Evolutionary conservation across 2,329 filamentous ascomycete species (phyloP), one percentile per base, ranked within the genome.

Genomic region (Lasiodiplodia gonubiensis): DNA sequence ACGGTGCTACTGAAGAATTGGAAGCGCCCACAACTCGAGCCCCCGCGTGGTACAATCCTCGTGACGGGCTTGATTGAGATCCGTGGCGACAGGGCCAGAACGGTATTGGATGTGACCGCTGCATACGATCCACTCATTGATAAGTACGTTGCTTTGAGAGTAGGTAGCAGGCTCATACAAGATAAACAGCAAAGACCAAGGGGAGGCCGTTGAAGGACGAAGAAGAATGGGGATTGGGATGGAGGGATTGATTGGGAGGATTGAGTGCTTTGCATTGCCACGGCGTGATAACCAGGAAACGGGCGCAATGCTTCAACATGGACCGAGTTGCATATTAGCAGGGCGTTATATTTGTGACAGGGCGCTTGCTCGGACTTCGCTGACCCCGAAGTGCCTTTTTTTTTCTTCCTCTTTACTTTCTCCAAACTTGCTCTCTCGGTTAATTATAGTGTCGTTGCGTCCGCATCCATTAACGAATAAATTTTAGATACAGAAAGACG

Each of bases 1-100:
- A 35, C 35, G 33, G 66, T 53, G 18, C 49, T 69, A 8, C 21
- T 39, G 18, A 59, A 60, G 42, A 66, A 68, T 23, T 69, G 68
- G 68, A 77, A 75, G 51, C 72, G 74, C 11, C 73, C 74, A 67
- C 74, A 73, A 46, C 66, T 73, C 7, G 76, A 80, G 42, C 73
- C 79, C 0, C 82, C 83, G 5, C 77, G 82, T 14, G 84, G 84
- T 3, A 78, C 76, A 3, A 78, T 85, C 63, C 68, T 80, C 0
- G 78, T 85, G 14, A 73, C 76, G 1, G 84, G 83, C 4, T 66
- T 84, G 39, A 74, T 86, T 1, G 81, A 85, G 67, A 71, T 85
- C 3, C 73, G 77, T n/a, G 83, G 83, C 7, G 71, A 74, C 10
- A 76, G 74, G 53, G 82, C 80, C 0, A 75, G 74, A 51, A 70